A percentile compares a stretch with the other conserved stretches of the same genome.
These are phyloP conservation scores for Pythium utonaiense DNA, from an alignment of 352 stramenopile species.

Conservation along the genomic window DNA sequence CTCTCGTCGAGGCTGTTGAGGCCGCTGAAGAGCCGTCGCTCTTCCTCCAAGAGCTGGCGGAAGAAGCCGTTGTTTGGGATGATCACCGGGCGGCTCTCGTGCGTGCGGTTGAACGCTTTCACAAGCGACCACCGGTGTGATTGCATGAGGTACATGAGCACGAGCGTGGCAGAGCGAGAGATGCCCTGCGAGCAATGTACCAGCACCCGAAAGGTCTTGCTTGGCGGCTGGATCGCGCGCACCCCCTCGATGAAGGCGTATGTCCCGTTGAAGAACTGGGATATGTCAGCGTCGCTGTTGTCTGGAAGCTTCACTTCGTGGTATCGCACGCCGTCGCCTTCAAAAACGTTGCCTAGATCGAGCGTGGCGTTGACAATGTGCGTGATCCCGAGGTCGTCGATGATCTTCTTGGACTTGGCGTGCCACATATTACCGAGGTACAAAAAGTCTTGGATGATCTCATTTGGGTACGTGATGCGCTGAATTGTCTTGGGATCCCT, in stretches of 20 bases:
- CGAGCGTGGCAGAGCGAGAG: conserved; percentile 62
- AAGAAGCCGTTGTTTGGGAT: conserved; percentile 67
- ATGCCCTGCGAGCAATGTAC: conserved; percentile 76
- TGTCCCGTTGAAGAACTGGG: conserved; percentile 37
- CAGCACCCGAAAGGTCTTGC: conserved; percentile 37
- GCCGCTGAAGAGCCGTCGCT: conserved; percentile 40
- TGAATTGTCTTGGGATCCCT: neutral
- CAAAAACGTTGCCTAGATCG: conserved; percentile 56
- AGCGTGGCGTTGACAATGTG: conserved; percentile 66
- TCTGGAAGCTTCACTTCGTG: conserved; percentile 62
- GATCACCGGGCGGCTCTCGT: conserved; percentile 42
- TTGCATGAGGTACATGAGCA: conserved; percentile 72
- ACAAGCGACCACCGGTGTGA: conserved; percentile 49
- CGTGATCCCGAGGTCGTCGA: conserved; percentile 62
- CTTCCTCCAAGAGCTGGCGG: conserved; percentile 39
- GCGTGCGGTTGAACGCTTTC: conserved; percentile 56
- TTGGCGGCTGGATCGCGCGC: conserved; percentile 12
- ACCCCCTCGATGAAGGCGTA: conserved; percentile 43
- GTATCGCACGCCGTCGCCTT: conserved; percentile 43
- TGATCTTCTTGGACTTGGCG: conserved; percentile 43
- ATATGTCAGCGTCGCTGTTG: conserved; percentile 39
- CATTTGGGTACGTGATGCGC: conserved; percentile 65
- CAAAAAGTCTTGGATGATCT: conserved; percentile 59
- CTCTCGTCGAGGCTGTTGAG: conserved; percentile 42
- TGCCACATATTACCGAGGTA: conserved; percentile 81